Base-by-base conservation (phyloP, 306 rosid species). In the Spatholobus suberectus region DNA sequence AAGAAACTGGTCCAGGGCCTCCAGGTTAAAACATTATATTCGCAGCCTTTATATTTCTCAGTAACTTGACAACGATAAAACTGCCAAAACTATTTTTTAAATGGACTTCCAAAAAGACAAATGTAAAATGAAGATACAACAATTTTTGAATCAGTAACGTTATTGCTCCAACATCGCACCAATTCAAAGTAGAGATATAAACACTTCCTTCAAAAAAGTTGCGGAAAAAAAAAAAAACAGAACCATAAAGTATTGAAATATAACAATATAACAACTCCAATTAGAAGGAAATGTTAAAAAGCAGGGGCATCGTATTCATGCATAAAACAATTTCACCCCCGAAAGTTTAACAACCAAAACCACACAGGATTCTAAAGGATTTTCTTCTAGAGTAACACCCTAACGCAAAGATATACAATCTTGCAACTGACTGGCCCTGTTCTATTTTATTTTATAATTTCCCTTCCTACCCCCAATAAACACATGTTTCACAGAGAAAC, bases 181-280 rank as follows among this genome's bases (percentile, higher is more conserved):
- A 63, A 72, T 52, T 51, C 62, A 72, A 78, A 70, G 29, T 46
- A 13, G 34, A 8, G 59, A 68, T 47, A 58, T 52, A 68, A 55
- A 46, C 41, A 63, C 21, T 34, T 5, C 3, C 8, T 2, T 10
- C 3, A 69, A 43, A 26, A 57, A 32, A 47, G 70, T 35, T 21
- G 20, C 20, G 21, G 51, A 3, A 7, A 2, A 13, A 32, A 13
- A 32, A 8, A 14, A 29, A 80, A 70, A 38, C 10, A 34, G 52
- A 35, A 29, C 21, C 37, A 44, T 43, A 44, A 76, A 54, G 13
- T 5, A 29, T 21, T 14, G 1, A 59, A 59, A 27, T 24, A 24
- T 58, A 5, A 58, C n/a, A 23, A 57, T 1, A 29, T 27, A 29
- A 78, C 17, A 72, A 57, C 24, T 26, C 59, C 7, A 35, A 24